Conservation (phyloP, 805 yeast genomes). For the Ogataea minuta region DNA sequence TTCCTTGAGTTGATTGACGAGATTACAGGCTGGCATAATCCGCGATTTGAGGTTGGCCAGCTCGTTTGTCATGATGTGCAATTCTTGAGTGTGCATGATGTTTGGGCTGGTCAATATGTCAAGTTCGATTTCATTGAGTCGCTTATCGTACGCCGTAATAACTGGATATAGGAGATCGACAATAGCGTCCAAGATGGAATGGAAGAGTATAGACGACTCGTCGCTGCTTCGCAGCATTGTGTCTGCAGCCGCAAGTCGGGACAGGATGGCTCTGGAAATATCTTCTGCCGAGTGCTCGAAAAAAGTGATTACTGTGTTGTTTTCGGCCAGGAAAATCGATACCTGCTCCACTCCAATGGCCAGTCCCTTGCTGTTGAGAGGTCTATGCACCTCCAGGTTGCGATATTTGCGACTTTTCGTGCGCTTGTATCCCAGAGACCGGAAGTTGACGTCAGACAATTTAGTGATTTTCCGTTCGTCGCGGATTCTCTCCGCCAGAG, state of each 20-base stretch:
- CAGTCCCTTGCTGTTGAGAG: constrained; percentile 40
- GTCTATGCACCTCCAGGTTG: constrained; percentile 41
- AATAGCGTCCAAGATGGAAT: constrained; percentile 52
- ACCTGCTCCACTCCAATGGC: constrained; percentile 57
- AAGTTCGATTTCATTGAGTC: constrained; percentile 49
- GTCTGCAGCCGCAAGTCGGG: constrained; percentile 43
- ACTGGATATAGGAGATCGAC: constrained; percentile 56
- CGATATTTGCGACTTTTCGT: constrained; percentile 24
- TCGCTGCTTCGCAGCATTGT: constrained; percentile 50
- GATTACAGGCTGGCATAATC: constrained; percentile 45
- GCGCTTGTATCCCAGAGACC: constrained; percentile 11
- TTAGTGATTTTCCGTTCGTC: constrained; percentile 31
- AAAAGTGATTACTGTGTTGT: constrained; percentile 50
- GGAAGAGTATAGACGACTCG: constrained; percentile 51
- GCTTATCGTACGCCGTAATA: constrained; percentile 47
- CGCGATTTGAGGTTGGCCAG: constrained; percentile 45
- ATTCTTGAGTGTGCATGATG: constrained; percentile 47
- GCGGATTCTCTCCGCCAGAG: constrained; percentile 23
- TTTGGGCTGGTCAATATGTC: constrained; percentile 51
- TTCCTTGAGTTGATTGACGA: constrained; percentile 46
- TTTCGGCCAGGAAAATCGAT: constrained; percentile 45
- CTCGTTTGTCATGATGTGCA: constrained; percentile 55
- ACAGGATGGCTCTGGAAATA: constrained; percentile 49
- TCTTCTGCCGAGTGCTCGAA: constrained; percentile 57
- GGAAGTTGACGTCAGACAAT: constrained; percentile 34